These are phyloP conservation scores for Kazachstania africana DNA, from an alignment of 805 yeast genomes.

Conservation along the genomic window DNA sequence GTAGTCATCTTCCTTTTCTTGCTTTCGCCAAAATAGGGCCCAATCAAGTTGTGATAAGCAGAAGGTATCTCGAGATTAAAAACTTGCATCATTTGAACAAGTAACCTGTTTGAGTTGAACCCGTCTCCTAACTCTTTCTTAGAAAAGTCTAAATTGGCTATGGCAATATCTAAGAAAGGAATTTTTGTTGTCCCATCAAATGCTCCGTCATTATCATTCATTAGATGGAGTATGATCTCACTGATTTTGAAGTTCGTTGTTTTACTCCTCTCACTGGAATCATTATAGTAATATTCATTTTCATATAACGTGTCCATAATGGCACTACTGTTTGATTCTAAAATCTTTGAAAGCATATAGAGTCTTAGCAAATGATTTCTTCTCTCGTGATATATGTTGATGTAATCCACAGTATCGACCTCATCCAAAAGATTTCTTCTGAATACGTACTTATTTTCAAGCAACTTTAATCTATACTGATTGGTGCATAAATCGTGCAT, in stretches of 20 bases:
- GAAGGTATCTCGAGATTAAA: slow-evolving; percentile 53
- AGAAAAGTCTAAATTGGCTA: slow-evolving; percentile 49
- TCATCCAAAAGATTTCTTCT: slow-evolving; percentile 40
- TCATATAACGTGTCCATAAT: slow-evolving; percentile 17
- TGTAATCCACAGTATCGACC: slow-evolving; percentile 34
- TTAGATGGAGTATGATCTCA: slow-evolving; percentile 58
- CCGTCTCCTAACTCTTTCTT: slow-evolving; percentile 56
- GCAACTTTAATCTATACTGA: slow-evolving; percentile 28
- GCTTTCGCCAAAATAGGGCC: slow-evolving; percentile 30
- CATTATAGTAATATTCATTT: too few relatives aligned
- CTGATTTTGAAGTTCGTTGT: slow-evolving; percentile 53
- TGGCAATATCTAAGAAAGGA: slow-evolving; percentile 60
- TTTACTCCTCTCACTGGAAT: slow-evolving; percentile 20
- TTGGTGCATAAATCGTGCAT: slow-evolving; percentile 40
- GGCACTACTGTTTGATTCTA: slow-evolving; percentile 25
- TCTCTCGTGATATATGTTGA: slow-evolving; percentile 30
- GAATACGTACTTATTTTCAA: slow-evolving; percentile 38
- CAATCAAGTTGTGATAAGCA: slow-evolving; percentile 57
- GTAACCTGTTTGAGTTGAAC: slow-evolving; percentile 49
- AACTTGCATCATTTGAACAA: slow-evolving; percentile 53
- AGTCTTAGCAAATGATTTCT: slow-evolving; percentile 31
- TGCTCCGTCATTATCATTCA: slow-evolving; percentile 45
- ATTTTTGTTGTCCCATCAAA: slow-evolving; percentile 22
- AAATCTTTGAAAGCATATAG: slow-evolving; percentile 34
- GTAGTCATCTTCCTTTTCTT: slow-evolving; percentile 5